Percentiles rank a stretch among this genome's conserved stretches.
These are phyloP conservation scores for Zymoseptoria tritici DNA, from an alignment of 2,329 filamentous ascomycete species.

Conservation along the genomic window DNA sequence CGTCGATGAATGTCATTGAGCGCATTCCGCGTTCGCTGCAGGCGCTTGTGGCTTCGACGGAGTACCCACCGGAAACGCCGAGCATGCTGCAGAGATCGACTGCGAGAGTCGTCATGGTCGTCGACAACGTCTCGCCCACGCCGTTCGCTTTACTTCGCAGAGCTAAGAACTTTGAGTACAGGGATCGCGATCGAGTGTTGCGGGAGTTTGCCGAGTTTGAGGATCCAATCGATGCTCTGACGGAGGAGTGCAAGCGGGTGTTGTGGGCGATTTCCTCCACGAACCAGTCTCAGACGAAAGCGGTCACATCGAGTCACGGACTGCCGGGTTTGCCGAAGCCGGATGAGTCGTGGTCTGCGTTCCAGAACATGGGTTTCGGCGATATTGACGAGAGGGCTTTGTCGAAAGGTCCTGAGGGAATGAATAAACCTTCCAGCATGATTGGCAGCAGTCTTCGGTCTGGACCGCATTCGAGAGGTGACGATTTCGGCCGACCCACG, in stretches of 20 bases:
- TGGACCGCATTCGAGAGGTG: slow-evolving; percentile 59
- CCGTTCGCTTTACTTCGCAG: slow-evolving; percentile 85
- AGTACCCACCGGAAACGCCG: slow-evolving; percentile 81
- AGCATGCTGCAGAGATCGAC: slow-evolving; percentile 70
- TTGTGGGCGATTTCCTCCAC: slow-evolving; percentile 78
- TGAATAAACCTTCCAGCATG: slow-evolving; percentile 17
- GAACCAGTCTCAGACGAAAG: slow-evolving; percentile 75
- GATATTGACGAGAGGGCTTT: slow-evolving; percentile 48
- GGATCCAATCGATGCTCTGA: slow-evolving; percentile 79
- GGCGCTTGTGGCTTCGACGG: slow-evolving; percentile 81
- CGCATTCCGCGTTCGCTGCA: slow-evolving; percentile 84
- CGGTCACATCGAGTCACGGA: slow-evolving; percentile 24
- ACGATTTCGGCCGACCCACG: slow-evolving; percentile 69
- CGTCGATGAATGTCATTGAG: slow-evolving; percentile 69
- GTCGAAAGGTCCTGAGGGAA: slow-evolving; percentile 12
- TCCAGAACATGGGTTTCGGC: slow-evolving; percentile 89
- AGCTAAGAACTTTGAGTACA: slow-evolving; percentile 91
- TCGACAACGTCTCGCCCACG: slow-evolving; percentile 87
- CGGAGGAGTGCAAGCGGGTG: slow-evolving; percentile 88
- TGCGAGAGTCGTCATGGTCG: slow-evolving; percentile 91
- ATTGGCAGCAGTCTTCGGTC: slow-evolving; percentile 50
- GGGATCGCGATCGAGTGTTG: slow-evolving; percentile 77
- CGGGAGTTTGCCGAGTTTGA: slow-evolving; percentile 82
- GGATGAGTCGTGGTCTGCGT: slow-evolving; percentile 92
- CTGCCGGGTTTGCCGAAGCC: slow-evolving; percentile 41